These are phyloP conservation scores for Chalciporus chontae DNA, from an alignment of 768 basidiomycete genomes.

Conservation along the genomic window DNA sequence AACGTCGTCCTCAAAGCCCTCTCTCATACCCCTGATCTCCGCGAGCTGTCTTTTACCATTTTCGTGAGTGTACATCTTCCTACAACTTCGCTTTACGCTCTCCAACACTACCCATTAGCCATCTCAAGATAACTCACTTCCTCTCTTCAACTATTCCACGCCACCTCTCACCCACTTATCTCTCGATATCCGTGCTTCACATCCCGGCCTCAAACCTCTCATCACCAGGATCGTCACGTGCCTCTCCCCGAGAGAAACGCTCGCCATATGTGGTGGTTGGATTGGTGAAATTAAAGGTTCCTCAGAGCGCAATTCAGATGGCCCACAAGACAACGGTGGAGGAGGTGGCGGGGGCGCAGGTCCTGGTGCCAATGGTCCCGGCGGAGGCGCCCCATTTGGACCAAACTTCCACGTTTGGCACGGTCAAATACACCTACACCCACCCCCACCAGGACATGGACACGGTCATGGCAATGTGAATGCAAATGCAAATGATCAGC, in stretches of 20 bases:
- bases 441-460: not conserved
- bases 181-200: conserved; percentile 44
- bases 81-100: not conserved
- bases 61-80: conserved; percentile 39
- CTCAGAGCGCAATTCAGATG: conserved; percentile 12
- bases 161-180: conserved; percentile 48
- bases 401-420: conserved; percentile 5
- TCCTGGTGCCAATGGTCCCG: not conserved
- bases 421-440: not conserved
- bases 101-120: conserved; percentile 9
- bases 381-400: not conserved
- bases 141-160: conserved; percentile 24
- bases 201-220: conserved; percentile 16
- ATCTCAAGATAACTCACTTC: conserved; percentile 6
- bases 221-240: conserved; percentile 21
- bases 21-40: conserved; percentile 49
- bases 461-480: not conserved
- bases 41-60: conserved; percentile 58
- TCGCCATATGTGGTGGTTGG: conserved; percentile 28
- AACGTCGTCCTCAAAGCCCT: conserved; percentile 40
- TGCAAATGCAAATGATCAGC: not conserved
- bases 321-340: not conserved
- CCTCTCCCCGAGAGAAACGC: conserved; percentile 28
- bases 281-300: conserved; percentile 33
- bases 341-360: not conserved